Base-by-base conservation (phyloP, 2,329 filamentous ascomycete species). In the Sclerotinia spermophila region DNA sequence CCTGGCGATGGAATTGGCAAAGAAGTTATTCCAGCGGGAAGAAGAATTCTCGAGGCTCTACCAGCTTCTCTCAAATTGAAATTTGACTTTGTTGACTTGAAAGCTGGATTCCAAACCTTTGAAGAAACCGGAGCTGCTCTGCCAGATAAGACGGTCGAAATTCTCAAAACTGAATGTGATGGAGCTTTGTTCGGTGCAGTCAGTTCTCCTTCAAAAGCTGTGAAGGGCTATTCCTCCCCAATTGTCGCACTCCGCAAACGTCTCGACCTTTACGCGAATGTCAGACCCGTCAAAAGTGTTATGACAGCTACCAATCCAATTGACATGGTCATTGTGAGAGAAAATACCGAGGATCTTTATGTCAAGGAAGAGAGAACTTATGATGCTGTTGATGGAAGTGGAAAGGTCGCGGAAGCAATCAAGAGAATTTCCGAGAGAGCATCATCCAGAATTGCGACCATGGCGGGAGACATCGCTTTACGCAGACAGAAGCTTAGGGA, bases 1-100 rank as follows among this genome's bases (percentile, higher is more conserved):
- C 92, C 96, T 78, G 96, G 96, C 80, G 96, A 99, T 84, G 96
- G 96, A 82, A 99, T 99, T 83, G 96, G 96, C 83, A 93, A 93
- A 81, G 96, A 99, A 84, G 96, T 99, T 81, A 98, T 99, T 82
- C 96, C 96, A 75, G 92, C 96, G 69, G 96, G 95, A 67, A 92
- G 93, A 78, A 91, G 92, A 74, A 86, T 98, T 77, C 92, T 99
- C 79, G 95, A 99, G 85, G 92, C 96, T 66, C 90, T 99, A 2
- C 94, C 95, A 45, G 82, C 90, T n/a, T 96, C 92, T n/a, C 85
- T 97, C 62, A 91, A 92, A 78, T 88, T 99, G 77, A 94, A 93
- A 79, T 98, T 98, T 86, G 92, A 91, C 81, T 99, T 98, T 82
- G 88, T 96, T 77, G 89, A 97, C 83, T 92, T 98, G 77, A 88